Conservation (phyloP, 495 filamentous ascomycete genomes). For the Darksidea phi region DNA sequence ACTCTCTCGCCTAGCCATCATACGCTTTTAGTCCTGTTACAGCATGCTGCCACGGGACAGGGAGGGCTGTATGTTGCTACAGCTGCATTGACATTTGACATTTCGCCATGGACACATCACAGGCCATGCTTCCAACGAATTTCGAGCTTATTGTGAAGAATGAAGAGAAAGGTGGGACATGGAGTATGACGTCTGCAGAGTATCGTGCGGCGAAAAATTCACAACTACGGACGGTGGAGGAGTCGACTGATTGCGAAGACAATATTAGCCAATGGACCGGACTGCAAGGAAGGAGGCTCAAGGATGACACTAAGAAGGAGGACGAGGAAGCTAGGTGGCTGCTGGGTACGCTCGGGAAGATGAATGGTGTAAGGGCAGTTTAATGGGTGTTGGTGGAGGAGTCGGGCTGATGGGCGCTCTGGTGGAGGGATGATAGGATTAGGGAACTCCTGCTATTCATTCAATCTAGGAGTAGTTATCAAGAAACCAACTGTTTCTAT, state of each 20-base stretch:
- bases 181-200: background rate
- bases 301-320: no score
- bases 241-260: no score
- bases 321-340: no score
- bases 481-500: no score
- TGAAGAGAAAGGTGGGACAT: background rate
- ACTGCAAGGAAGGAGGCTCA: no score
- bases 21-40: background rate
- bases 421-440: no score
- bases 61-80: background rate
- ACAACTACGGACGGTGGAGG: no score
- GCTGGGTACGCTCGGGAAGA: no score
- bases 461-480: no score
- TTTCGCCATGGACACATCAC: background rate
- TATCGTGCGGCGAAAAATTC: background rate
- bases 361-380: background rate
- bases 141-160: conserved; percentile 2
- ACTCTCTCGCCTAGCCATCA: no score
- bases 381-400: background rate
- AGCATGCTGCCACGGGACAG: background rate
- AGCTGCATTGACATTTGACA: background rate
- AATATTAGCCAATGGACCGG: no score
- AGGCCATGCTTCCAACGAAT: background rate
- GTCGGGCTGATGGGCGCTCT: background rate
- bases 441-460: no score